Evolutionary conservation across 306 rosid species (phyloP).

Genomic region (Nissolia schottii): DNA sequence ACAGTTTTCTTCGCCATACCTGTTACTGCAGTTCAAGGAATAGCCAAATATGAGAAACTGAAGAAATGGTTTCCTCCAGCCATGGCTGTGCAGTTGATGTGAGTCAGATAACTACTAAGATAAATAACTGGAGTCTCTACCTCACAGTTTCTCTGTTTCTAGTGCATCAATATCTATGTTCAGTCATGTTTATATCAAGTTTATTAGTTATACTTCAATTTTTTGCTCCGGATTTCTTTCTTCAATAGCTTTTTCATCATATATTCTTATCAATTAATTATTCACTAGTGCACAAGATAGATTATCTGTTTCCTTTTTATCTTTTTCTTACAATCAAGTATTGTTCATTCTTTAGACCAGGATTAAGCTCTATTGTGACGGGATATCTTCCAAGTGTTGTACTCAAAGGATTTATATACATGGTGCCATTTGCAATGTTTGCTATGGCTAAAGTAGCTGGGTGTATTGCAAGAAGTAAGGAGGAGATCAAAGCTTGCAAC

Average conservation of each 20-base stretch:
- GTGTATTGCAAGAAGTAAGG: slow-evolving; percentile 72
- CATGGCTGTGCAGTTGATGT: slow-evolving; percentile 80
- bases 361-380: slow-evolving; percentile 76
- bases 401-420: slow-evolving; percentile 69
- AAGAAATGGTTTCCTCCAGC: slow-evolving; percentile 95
- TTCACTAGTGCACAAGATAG: not conserved
- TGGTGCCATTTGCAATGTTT: slow-evolving; percentile 80
- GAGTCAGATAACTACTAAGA: not conserved
- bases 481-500: slow-evolving; percentile 91
- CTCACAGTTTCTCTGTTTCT: not conserved
- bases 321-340: slow-evolving; percentile 13
- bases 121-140: not conserved
- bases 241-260: not conserved
- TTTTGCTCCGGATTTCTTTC: not conserved
- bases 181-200: not conserved
- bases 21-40: slow-evolving; percentile 93
- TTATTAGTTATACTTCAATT: no score
- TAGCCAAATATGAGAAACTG: slow-evolving; percentile 81
- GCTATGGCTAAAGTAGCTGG: slow-evolving; percentile 89
- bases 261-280: not conserved
- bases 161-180: not conserved
- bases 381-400: slow-evolving; percentile 90
- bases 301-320: slow-evolving; percentile 10
- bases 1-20: slow-evolving; percentile 85
- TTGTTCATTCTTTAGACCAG: slow-evolving; percentile 59